Base-by-base conservation (phyloP, 768 basidiomycete genomes). In the Tylopilus sp. region DNA sequence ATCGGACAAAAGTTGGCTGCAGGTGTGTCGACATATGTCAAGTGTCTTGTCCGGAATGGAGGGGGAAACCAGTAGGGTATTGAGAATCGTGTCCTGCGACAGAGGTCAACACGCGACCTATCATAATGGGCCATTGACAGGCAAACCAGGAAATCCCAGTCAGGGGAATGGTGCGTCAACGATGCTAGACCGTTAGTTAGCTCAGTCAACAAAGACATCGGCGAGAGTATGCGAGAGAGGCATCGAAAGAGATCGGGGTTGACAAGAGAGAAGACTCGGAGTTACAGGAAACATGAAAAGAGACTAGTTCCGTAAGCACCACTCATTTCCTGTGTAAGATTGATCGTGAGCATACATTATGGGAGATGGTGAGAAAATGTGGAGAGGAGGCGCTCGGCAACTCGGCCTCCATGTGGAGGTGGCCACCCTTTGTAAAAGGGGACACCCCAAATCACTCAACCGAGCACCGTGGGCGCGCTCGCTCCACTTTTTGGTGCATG, bases 311-410 rank as follows among this genome's bases (percentile, higher is more conserved):
- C 67, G 65, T 69, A 69, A 69, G 56, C 59, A 57, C 60, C 53
- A 57, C 64, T 54, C 62, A 60, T 67, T 33, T 65, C 65, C 63
- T 59, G 65, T 69, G 58, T 59, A 61, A 65, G 59, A 71, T 59
- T 64, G 59, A 67, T 69, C 44, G 58, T 56, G 58, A 62, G 64
- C 41, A 24, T 52, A 67, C 56, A 61, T 53, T 68, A 61, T 59
- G 45, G 61, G 53, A 56, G 50, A 54, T 25, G 56, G 68, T 69
- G 69, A 59, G 69, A 71, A 65, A 71, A 17, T 71, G 68, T 70
- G 68, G 68, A 69, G 63, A 69, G 41, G 52, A 56, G 59, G 58
- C 36, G 47, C 37, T 70, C 68, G 68, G 68, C 68, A 69, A 69
- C 48, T 71, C 68, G 68, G 68, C 68, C 45, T 46, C 54, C 55